These are phyloP conservation scores for Graphilbum sp. DNA, from an alignment of 2,329 filamentous ascomycete species.

Conservation along the genomic window DNA sequence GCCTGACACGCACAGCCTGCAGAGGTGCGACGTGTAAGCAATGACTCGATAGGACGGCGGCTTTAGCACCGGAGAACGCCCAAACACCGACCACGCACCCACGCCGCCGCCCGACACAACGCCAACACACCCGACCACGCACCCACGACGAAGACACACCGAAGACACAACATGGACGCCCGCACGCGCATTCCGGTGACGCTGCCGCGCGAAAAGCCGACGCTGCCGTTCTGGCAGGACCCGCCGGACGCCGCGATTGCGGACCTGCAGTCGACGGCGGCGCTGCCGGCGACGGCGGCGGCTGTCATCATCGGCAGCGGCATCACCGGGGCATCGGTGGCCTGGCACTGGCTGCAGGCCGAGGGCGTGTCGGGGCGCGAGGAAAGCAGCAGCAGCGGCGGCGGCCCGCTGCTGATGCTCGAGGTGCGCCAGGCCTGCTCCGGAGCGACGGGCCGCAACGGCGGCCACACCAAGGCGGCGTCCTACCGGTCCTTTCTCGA, in stretches of 20 bases:
- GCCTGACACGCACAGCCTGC: no score
- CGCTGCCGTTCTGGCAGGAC: slow-evolving; percentile 45
- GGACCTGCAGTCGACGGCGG: slow-evolving; percentile 30
- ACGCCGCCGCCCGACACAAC: no score
- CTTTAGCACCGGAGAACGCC: no score
- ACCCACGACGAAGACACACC: neutral
- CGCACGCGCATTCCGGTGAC: slow-evolving; percentile 20
- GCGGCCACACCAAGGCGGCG: slow-evolving; percentile 26
- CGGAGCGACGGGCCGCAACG: slow-evolving; percentile 46
- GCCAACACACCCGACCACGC: no score
- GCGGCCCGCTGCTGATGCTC: slow-evolving; percentile 36
- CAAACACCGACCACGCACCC: no score
- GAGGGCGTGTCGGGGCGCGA: no score
- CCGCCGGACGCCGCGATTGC: slow-evolving; percentile 29
- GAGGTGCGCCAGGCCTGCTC: slow-evolving; percentile 51
- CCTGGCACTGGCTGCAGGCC: slow-evolving; percentile 29
- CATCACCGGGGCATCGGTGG: slow-evolving; percentile 44
- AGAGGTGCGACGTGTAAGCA: no score
- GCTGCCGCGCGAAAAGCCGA: slow-evolving; percentile 34
- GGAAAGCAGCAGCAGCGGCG: neutral
- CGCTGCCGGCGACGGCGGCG: slow-evolving; percentile 36
- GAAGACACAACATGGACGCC: slow-evolving; percentile 16
- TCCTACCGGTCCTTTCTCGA: slow-evolving; percentile 32
- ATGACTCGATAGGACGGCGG: no score
- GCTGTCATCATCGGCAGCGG: slow-evolving; percentile 48